Evolutionary conservation across 768 basidiomycete species (phyloP).

Genomic region (Tephrocybe sp.): DNA sequence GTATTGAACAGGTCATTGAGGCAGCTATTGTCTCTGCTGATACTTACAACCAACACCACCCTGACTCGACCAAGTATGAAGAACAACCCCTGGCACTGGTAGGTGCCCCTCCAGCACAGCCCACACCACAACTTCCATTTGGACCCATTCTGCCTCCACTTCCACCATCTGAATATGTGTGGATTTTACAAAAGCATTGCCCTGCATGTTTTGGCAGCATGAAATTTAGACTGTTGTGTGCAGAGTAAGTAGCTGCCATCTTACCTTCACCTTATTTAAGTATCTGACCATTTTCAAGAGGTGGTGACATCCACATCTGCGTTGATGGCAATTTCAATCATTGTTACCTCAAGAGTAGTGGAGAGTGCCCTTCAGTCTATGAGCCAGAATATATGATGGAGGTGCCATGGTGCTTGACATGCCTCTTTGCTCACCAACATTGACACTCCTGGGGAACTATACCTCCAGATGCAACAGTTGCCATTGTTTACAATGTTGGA

Average conservation of each 20-base stretch:
- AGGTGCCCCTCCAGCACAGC: not conserved
- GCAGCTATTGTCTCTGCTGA: not conserved
- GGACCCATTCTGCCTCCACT: not conserved
- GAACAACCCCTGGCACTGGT: not conserved
- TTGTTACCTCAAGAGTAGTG: slow-evolving; percentile 26
- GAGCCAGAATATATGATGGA: slow-evolving; percentile 29
- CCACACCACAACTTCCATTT: not conserved
- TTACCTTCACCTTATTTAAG: slow-evolving; percentile 30
- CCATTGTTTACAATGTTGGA: slow-evolving; percentile 15
- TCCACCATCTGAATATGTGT: slow-evolving; percentile 8
- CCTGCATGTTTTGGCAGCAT: slow-evolving; percentile 35
- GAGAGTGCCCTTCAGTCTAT: slow-evolving; percentile 26
- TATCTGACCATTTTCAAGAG: not conserved
- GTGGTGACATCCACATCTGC: slow-evolving; percentile 1
- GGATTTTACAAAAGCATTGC: slow-evolving; percentile 26
- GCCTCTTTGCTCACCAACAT: slow-evolving; percentile 39
- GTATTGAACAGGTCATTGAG: not conserved
- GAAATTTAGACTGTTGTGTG: not conserved
- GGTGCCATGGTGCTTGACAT: slow-evolving; percentile 38
- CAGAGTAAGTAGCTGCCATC: not conserved
- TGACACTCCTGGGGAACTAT: slow-evolving; percentile 31
- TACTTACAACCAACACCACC: not conserved
- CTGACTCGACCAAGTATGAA: not conserved
- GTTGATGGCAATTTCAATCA: slow-evolving; percentile 41
- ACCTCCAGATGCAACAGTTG: not conserved